These are phyloP conservation scores for Escovopsis sp. DNA, from an alignment of 2,329 filamentous ascomycete genomes.

Conservation along the genomic window DNA sequence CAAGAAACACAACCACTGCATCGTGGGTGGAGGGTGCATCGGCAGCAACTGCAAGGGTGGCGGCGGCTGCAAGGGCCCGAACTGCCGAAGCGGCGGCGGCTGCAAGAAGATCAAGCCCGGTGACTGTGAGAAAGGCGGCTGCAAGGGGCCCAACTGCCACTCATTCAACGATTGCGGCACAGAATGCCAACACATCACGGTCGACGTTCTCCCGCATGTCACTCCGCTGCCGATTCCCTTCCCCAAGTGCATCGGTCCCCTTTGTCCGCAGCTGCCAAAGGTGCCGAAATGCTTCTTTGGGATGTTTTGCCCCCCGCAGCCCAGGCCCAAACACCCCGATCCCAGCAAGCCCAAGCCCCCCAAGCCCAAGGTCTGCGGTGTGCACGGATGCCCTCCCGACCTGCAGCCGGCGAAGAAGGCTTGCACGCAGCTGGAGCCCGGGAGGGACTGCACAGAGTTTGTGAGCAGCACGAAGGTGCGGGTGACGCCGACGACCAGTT, in stretches of 20 bases:
- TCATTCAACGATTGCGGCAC: background rate
- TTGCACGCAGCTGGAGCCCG: slow-evolving; percentile 1
- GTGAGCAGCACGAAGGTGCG: slow-evolving; percentile 1
- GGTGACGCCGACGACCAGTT: background rate
- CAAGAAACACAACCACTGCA: background rate
- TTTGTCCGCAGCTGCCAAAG: background rate
- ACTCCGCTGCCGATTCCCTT: background rate
- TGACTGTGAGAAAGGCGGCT: slow-evolving; percentile 4
- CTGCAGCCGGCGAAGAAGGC: slow-evolving; percentile 1
- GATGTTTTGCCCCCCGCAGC: too few relatives aligned
- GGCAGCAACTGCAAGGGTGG: slow-evolving; percentile 1
- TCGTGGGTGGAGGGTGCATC: slow-evolving; percentile 1
- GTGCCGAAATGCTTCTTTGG: too few relatives aligned
- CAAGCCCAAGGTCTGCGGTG: background rate
- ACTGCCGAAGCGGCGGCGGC: slow-evolving; percentile 1
- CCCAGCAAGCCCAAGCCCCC: too few relatives aligned
- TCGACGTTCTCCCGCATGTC: background rate
- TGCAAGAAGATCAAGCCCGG: slow-evolving; percentile 2
- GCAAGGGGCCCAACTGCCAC: slow-evolving; percentile 1
- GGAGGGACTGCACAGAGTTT: slow-evolving; percentile 1
- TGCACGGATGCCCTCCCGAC: background rate
- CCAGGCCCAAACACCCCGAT: too few relatives aligned
- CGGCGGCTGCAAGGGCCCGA: slow-evolving; percentile 2
- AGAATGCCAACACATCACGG: background rate
- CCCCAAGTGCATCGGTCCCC: slow-evolving; percentile 1